phyloP scores from a whole-genome alignment of 768 basidiomycete species.

The Favolaschia claudopus region DNA sequence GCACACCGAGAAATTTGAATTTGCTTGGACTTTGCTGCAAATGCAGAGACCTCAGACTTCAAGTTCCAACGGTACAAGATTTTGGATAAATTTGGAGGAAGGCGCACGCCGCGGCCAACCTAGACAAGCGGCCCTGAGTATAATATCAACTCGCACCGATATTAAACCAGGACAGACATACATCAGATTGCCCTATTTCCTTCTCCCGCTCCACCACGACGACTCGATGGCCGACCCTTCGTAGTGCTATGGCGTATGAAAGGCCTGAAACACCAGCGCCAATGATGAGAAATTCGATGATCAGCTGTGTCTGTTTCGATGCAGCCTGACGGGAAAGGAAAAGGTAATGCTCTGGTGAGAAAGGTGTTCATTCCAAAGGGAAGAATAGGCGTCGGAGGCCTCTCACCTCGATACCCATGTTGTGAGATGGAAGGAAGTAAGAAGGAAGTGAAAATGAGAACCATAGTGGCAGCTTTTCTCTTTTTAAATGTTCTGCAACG shows the following conservation, averaged over 20 bases:
- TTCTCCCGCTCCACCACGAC: constrained; percentile 54
- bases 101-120: constrained; percentile 37
- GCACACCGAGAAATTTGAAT: constrained; percentile 32
- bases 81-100: constrained; percentile 63
- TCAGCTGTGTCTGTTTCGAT: constrained; percentile 30
- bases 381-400: not conserved
- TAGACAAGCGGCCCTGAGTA: too few species aligned
- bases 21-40: constrained; percentile 33
- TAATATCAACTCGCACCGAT: too few species aligned
- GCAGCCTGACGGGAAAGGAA: not conserved
- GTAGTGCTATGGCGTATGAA: constrained; percentile 59
- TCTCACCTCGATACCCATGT: constrained; percentile 15
- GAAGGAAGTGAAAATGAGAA: not conserved
- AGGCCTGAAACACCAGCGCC: constrained; percentile 61
- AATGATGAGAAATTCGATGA: constrained; percentile 44
- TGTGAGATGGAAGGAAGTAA: too few species aligned
- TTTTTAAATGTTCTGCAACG: too few species aligned
- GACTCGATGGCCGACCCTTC: constrained; percentile 62
- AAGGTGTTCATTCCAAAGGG: too few species aligned
- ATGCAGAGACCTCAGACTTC: constrained; percentile 29
- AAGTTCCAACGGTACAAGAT: constrained; percentile 66
- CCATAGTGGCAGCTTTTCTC: not conserved
- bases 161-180: constrained; percentile 5
- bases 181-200: constrained; percentile 16
- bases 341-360: too few species aligned